A percentile compares a stretch with the other conserved stretches of the same genome.
Evolutionary conservation across 768 basidiomycete species (phyloP).

Genomic region (Tubosaeta brunneosetosa): DNA sequence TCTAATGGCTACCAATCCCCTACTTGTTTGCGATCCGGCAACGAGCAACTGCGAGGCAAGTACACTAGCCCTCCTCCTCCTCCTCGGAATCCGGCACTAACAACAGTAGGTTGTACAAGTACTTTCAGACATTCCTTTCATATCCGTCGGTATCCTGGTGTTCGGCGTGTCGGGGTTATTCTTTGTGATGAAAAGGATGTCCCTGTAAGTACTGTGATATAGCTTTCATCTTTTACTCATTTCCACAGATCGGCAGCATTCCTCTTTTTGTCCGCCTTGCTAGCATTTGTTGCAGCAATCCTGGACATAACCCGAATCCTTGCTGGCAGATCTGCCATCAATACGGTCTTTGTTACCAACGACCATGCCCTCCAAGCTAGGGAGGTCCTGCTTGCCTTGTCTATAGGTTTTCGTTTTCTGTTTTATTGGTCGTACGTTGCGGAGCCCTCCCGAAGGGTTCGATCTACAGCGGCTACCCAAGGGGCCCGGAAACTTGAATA

Average conservation of each 20-base stretch:
- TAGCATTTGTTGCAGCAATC: constrained; percentile 58
- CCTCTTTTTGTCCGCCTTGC: constrained; percentile 53
- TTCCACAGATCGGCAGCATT: constrained; percentile 40
- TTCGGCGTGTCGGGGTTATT: constrained; percentile 58
- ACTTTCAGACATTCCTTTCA: constrained; percentile 62
- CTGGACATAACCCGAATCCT: constrained; percentile 60
- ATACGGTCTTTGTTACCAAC: constrained; percentile 14
- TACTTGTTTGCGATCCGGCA: constrained; percentile 8
- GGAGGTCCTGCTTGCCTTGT: constrained; percentile 55
- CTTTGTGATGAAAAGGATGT: constrained; percentile 47
- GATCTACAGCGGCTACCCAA: constrained; percentile 27
- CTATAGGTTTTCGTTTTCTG: constrained; percentile 55
- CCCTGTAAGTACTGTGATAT: constrained; percentile 38
- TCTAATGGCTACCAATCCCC: constrained; percentile 16
- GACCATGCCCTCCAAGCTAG: constrained; percentile 44
- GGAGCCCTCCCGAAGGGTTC: constrained; percentile 41
- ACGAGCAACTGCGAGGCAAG: constrained; percentile 41
- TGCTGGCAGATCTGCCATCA: constrained; percentile 30
- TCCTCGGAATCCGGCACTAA: constrained; percentile 2
- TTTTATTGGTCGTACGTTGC: constrained; percentile 69
- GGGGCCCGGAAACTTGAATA: constrained; percentile 10
- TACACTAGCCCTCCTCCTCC: constrained; percentile 6
- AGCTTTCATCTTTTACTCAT: constrained; percentile 1
- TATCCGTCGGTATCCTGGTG: constrained; percentile 60
- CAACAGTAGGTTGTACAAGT: constrained; percentile 47